Evolutionary conservation across 2,329 filamentous ascomycete genomes (phyloP), one percentile per base, ranked within the genome.

Genomic region (Fusarium stilboides): DNA sequence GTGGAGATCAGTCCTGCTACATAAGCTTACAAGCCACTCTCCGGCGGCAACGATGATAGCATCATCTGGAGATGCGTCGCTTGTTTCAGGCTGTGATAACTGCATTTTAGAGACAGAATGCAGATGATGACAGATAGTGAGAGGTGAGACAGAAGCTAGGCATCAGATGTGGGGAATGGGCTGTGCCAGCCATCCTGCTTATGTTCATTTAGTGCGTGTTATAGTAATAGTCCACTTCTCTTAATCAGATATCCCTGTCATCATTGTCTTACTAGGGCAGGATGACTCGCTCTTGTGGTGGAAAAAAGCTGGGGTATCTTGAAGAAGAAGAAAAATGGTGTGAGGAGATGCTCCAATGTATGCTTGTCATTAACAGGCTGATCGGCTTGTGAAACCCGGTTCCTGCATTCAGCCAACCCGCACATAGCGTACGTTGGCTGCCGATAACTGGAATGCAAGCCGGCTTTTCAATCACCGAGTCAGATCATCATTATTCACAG

Each of bases 11-110:
- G 39, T 5, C 1, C 12, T n/a, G 4, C 51, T 62, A 22, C 52
- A 68, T 6, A 67, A 34, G 24, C 14, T 39, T 8, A 67, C 17
- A 0, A 67, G 46, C 64, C 64, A 67, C 37, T 59, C 47, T 5
- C 64, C 64, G 1, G 64, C 64, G 5, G 37, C 10, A 13, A n/a
- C 17, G 8, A 44, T 20, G 15, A n/a, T 33, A 2, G 12, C 20
- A 8, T 56, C 37, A 14, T 45, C 26, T 26, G 9, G 19, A 7
- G 39, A 3, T 4, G 14, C 17, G 12, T 4, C 13, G 8, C 13
- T 7, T 12, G 12, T 9, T 6, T 33, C 12, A 3, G 28, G 5
- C 17, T 26, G 10, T 3, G 26, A 10, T 15, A 24, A 15, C 8
- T 34, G 6, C 40, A 46, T 52, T 26, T 19, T 43, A 8, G 24